phyloP scores from a whole-genome alignment of 2,329 filamentous ascomycete species.

The Paracamarosporium sp. region DNA sequence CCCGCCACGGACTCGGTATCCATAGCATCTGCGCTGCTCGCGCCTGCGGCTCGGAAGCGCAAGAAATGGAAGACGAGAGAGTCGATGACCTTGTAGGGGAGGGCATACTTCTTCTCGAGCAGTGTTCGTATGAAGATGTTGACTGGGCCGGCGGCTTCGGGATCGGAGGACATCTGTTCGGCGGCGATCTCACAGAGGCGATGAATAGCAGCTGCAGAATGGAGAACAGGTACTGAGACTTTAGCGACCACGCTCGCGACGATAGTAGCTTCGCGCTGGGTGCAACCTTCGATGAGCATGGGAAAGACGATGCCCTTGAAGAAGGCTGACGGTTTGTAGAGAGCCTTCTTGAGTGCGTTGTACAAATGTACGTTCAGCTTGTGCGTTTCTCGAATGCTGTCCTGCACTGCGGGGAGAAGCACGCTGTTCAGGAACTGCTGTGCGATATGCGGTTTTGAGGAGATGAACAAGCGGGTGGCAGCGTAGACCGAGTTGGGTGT shows the following conservation, averaged over 20 bases:
- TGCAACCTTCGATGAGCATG: slow-evolving; percentile 85
- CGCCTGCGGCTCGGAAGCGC: slow-evolving; percentile 78
- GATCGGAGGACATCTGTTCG: slow-evolving; percentile 81
- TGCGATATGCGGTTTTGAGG: slow-evolving; percentile 77
- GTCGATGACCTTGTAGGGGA: slow-evolving; percentile 94
- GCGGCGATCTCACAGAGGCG: slow-evolving; percentile 93
- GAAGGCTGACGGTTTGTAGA: slow-evolving; percentile 94
- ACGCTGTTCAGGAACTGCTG: slow-evolving; percentile 88
- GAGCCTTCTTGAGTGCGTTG: slow-evolving; percentile 86
- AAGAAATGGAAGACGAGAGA: slow-evolving; percentile 96
- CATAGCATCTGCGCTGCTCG: slow-evolving; percentile 65
- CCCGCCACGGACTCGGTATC: slow-evolving; percentile 44
- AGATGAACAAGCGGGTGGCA: slow-evolving; percentile 91
- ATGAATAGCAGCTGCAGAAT: slow-evolving; percentile 90
- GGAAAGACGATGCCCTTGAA: slow-evolving; percentile 98
- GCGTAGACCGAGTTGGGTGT: slow-evolving; percentile 85
- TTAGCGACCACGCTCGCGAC: slow-evolving; percentile 84
- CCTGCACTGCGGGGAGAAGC: slow-evolving; percentile 86
- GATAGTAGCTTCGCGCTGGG: slow-evolving; percentile 89
- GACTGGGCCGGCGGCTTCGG: slow-evolving; percentile 86
- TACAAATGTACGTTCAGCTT: slow-evolving; percentile 97
- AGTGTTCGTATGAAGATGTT: slow-evolving; percentile 95
- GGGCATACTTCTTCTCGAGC: slow-evolving; percentile 94
- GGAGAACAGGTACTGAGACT: slow-evolving; percentile 86
- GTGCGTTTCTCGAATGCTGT: slow-evolving; percentile 88